phyloP scores from a whole-genome alignment of 495 filamentous ascomycete species.

The Saxophila tyrrhenica region DNA sequence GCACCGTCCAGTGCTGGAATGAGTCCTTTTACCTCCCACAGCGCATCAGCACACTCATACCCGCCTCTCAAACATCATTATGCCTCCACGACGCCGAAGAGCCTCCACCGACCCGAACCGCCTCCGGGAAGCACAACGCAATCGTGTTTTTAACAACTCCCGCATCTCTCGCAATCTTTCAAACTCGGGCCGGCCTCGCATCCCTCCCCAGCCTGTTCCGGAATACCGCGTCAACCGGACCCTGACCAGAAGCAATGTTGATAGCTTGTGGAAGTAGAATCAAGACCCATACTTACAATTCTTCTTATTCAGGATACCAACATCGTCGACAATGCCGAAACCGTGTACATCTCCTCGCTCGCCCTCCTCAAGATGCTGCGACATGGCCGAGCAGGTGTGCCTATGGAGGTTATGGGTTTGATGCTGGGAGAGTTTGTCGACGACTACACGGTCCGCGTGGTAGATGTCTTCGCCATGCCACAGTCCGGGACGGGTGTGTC shows the following conservation, averaged over 20 bases:
- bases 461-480: constrained; percentile 99
- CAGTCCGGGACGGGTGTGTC: constrained; percentile 97
- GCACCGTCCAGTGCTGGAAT: too few species aligned
- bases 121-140: neutral
- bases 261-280: neutral
- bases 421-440: constrained; percentile 99
- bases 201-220: neutral
- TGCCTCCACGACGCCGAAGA: neutral
- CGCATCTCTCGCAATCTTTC: neutral
- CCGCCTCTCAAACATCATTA: neutral
- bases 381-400: constrained; percentile 92
- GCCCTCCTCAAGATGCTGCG: constrained; percentile 97
- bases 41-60: neutral
- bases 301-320: constrained; percentile 56
- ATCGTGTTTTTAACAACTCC: neutral
- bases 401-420: constrained; percentile 99
- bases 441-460: constrained; percentile 94
- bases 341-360: constrained; percentile 96
- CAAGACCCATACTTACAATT: neutral
- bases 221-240: neutral
- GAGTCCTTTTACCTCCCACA: too few species aligned
- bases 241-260: neutral
- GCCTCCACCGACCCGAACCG: neutral
- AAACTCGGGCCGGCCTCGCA: neutral
- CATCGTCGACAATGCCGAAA: constrained; percentile 97